Evolutionary conservation across 176 grass and related monocot species (phyloP).

Genomic region (Carex myosuroides): DNA sequence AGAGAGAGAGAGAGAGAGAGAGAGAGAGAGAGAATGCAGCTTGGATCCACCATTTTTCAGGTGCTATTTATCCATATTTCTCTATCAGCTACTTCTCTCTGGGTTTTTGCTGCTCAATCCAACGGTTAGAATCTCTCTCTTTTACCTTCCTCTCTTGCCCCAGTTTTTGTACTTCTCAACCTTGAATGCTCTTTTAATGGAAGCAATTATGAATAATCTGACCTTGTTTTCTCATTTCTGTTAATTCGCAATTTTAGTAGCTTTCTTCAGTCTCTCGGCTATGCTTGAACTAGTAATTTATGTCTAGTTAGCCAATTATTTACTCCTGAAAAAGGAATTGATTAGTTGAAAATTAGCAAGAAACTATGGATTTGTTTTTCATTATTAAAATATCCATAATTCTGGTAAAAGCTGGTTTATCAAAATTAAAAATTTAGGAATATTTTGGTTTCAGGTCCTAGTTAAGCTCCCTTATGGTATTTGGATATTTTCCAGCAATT

Average conservation of each 20-base stretch:
- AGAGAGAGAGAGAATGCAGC: conserved; percentile 28
- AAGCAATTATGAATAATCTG: not conserved
- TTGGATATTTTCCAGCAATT: not conserved
- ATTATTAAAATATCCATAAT: not conserved
- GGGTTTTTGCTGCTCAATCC: conserved; percentile 25
- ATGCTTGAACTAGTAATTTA: not conserved
- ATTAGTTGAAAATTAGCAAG: not conserved
- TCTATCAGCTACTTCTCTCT: conserved; percentile 21
- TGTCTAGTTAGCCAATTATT: not conserved
- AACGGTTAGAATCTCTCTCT: conserved; percentile 33
- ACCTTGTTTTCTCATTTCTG: not conserved
- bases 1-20: not conserved
- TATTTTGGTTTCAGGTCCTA: not conserved
- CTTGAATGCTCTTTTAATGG: not conserved
- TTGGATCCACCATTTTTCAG: conserved; percentile 33
- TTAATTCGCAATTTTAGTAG: conserved; percentile 8
- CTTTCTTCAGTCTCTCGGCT: not conserved
- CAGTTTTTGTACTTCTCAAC: not conserved
- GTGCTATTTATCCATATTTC: conserved; percentile 41
- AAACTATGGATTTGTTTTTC: not conserved
- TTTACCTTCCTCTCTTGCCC: not conserved
- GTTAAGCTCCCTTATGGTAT: not conserved
- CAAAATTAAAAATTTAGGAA: not conserved
- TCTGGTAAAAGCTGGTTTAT: not conserved
- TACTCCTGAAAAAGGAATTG: not conserved